phyloP scores from a whole-genome alignment of 2,329 filamentous ascomycete genomes.

The Coniochaeta sp. region DNA sequence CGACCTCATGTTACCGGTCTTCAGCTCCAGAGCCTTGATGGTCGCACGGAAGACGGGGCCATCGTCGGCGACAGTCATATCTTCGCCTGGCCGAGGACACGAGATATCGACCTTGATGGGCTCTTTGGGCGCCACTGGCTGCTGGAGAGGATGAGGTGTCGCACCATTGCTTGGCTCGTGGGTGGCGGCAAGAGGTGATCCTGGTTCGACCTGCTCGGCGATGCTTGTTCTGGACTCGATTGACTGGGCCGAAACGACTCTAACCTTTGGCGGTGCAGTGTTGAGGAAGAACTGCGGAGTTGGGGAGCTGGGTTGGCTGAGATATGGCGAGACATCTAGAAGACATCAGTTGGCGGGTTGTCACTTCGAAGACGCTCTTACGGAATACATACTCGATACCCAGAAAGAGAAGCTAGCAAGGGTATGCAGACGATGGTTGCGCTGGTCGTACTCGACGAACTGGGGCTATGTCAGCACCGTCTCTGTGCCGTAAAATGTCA shows the following conservation, averaged over 20 bases:
- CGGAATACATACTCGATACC: constrained; percentile 63
- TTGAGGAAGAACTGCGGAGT: constrained; percentile 61
- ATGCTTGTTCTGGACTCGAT: constrained; percentile 76
- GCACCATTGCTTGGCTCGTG: constrained; percentile 25
- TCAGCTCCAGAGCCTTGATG: constrained; percentile 92
- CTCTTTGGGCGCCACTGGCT: constrained; percentile 28
- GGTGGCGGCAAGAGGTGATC: constrained; percentile 39
- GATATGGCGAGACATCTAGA: constrained; percentile 32
- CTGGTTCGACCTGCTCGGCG: constrained; percentile 56
- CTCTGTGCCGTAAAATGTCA: neutral
- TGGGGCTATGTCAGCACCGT: constrained; percentile 27
- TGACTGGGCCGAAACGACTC: constrained; percentile 81
- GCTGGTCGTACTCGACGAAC: constrained; percentile 96
- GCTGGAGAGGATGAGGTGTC: constrained; percentile 13
- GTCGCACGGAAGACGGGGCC: constrained; percentile 93
- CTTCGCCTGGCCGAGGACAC: constrained; percentile 77
- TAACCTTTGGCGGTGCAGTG: constrained; percentile 62
- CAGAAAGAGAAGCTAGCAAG: constrained; percentile 92
- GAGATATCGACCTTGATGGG: constrained; percentile 79
- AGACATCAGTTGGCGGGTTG: neutral
- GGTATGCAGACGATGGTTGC: constrained; percentile 81
- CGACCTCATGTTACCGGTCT: constrained; percentile 86
- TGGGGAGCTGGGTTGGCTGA: constrained; percentile 56
- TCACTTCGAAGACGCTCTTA: neutral
- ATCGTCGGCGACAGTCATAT: constrained; percentile 79